phyloP scores from a whole-genome alignment of 306 rosid species.

The Prunus fruticosa region DNA sequence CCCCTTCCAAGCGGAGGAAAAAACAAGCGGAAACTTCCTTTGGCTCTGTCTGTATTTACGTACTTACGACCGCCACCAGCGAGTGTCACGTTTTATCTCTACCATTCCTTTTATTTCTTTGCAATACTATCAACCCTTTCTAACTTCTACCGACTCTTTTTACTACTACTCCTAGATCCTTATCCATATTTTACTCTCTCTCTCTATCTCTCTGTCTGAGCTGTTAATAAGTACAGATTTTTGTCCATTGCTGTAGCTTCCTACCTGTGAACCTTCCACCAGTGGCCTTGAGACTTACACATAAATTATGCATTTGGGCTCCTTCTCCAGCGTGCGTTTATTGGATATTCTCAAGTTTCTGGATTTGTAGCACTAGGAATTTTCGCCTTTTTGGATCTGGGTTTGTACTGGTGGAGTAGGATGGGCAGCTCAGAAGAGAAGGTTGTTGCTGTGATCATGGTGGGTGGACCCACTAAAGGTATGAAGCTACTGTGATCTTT shows the following conservation, averaged over 20 bases:
- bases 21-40: slow-evolving; percentile 1
- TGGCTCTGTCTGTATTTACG: background rate
- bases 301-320: slow-evolving; percentile 8
- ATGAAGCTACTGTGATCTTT: slow-evolving; percentile 12
- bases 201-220: background rate
- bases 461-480: slow-evolving; percentile 99
- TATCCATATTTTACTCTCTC: slow-evolving; percentile 1
- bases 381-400: slow-evolving; percentile 42
- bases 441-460: slow-evolving; percentile 95
- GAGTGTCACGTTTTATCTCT: background rate
- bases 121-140: background rate
- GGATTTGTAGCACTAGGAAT: background rate
- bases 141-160: background rate
- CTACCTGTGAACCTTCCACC: background rate
- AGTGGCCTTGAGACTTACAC: background rate
- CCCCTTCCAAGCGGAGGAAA: background rate
- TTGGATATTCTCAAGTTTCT: background rate
- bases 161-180: background rate
- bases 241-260: background rate
- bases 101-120: background rate
- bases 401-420: slow-evolving; percentile 15
- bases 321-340: slow-evolving; percentile 6
- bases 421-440: slow-evolving; percentile 73
- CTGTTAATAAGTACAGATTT: background rate
- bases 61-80: background rate